phyloP scores from a whole-genome alignment of 2,329 filamentous ascomycete genomes.

The Cercospora nicotianae region DNA sequence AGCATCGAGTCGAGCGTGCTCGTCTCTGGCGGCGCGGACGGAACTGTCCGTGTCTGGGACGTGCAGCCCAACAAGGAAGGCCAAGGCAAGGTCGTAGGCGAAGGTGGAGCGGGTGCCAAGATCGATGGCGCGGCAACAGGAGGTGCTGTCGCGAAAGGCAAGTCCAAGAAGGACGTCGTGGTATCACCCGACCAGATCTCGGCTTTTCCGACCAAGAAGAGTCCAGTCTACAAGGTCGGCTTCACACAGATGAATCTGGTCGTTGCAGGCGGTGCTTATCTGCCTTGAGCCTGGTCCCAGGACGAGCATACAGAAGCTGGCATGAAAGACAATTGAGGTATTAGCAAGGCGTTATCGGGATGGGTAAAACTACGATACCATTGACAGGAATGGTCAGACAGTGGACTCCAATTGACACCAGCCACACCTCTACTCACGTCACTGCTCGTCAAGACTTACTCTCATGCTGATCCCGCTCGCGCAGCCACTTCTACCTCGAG shows the following conservation, averaged over 20 bases:
- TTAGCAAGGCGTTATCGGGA: conserved; percentile 25
- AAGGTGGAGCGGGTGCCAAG: conserved; percentile 52
- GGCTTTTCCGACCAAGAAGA: conserved; percentile 94
- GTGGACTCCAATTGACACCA: not conserved
- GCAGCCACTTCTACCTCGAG: not conserved
- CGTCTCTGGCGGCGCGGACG: conserved; percentile 86
- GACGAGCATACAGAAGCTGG: not conserved
- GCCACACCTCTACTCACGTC: not conserved
- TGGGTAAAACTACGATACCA: conserved; percentile 16
- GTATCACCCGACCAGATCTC: conserved; percentile 92
- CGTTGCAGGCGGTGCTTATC: conserved; percentile 73
- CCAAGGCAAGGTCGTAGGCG: conserved; percentile 52
- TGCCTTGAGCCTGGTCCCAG: conserved; percentile 44
- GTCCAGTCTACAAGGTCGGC: conserved; percentile 85
- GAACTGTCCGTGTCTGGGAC: conserved; percentile 93
- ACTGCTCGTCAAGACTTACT: not conserved
- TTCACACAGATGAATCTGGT: conserved; percentile 96
- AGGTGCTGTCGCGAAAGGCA: conserved; percentile 50
- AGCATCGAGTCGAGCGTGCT: conserved; percentile 89
- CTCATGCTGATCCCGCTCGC: not conserved
- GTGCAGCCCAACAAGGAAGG: conserved; percentile 58
- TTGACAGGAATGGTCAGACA: conserved; percentile 2
- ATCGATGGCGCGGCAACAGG: conserved; percentile 46
- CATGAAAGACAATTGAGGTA: conserved; percentile 2
- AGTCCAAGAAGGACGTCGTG: conserved; percentile 85